Percentiles rank a stretch among this genome's conserved stretches.
These are phyloP conservation scores for Pythium myriotylum DNA, from an alignment of 352 stramenopile genomes.

Conservation along the genomic window DNA sequence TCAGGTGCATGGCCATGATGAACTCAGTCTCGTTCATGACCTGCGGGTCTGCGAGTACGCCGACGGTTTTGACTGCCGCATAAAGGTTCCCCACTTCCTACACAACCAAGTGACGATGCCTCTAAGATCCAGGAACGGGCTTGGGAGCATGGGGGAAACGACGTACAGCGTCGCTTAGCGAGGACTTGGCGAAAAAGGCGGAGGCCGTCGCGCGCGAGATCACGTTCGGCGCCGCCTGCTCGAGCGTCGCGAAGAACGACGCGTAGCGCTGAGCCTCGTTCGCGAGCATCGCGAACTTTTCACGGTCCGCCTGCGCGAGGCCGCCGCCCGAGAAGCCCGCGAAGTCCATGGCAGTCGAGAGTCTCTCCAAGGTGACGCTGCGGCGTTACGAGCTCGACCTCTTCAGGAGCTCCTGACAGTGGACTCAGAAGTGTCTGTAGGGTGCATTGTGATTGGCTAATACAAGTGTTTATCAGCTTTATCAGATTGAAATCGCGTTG, in stretches of 20 bases:
- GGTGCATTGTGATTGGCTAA: too few relatives aligned
- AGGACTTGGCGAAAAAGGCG: conserved; percentile 65
- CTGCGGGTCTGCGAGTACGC: conserved; percentile 34
- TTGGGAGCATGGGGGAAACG: not conserved
- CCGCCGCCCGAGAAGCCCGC: conserved; percentile 5
- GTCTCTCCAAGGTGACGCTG: conserved; percentile 5
- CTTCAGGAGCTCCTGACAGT: too few relatives aligned
- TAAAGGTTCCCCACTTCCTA: conserved; percentile 58
- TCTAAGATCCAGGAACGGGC: not conserved
- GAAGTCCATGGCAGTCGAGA: conserved; percentile 10
- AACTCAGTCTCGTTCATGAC: conserved; percentile 62
- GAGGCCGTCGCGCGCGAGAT: conserved; percentile 35
- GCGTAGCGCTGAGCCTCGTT: conserved; percentile 57
- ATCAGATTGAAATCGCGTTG: not conserved
- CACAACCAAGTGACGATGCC: not conserved
- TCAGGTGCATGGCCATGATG: conserved; percentile 75
- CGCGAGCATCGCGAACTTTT: conserved; percentile 70
- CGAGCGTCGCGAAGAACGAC: conserved; percentile 61
- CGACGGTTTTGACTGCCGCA: conserved; percentile 44
- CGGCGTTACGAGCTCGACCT: not conserved
- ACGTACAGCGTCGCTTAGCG: conserved; percentile 15
- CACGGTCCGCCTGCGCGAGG: conserved; percentile 19
- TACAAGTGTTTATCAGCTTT: not conserved
- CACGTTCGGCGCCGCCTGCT: conserved; percentile 22
- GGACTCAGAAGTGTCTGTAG: too few relatives aligned